These are phyloP conservation scores for Hibiscus mutabilis DNA, from an alignment of 345 rosid species.

Conservation along the genomic window DNA sequence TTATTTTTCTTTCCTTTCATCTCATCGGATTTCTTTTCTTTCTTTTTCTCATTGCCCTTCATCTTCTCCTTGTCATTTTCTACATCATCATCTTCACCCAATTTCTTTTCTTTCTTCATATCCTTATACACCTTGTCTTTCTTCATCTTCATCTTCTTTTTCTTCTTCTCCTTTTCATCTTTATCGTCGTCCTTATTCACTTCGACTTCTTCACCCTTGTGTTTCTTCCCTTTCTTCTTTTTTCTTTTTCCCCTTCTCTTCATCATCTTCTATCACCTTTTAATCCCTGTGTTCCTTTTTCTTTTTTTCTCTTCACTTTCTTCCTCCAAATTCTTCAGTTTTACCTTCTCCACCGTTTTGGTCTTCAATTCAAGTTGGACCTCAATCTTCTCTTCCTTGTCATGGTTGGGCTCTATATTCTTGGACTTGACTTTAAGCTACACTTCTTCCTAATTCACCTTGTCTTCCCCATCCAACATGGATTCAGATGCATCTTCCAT, in stretches of 20 bases:
- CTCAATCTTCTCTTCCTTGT: constrained; percentile 13
- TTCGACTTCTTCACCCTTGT: not conserved
- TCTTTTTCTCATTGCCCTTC: no score
- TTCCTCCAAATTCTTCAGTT: constrained; percentile 18
- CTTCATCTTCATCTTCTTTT: not conserved
- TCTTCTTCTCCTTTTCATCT: constrained; percentile 6
- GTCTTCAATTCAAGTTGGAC: constrained; percentile 51
- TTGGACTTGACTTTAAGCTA: constrained; percentile 44
- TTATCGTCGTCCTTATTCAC: not conserved
- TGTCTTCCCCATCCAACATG: constrained; percentile 20
- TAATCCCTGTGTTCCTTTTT: no score
- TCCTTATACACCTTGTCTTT: no score
- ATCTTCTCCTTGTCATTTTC: constrained; percentile 4
- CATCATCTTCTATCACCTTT: not conserved
- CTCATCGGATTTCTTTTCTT: not conserved
- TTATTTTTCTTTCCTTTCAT: constrained; percentile 4
- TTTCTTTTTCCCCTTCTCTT: not conserved
- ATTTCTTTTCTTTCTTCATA: no score
- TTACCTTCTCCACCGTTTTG: constrained; percentile 50
- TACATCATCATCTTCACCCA: no score
- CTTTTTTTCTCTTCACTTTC: not conserved
- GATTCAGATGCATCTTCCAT: constrained; percentile 34
- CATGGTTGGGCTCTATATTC: constrained; percentile 22
- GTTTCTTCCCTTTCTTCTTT: not conserved
- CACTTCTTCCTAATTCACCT: constrained; percentile 44